phyloP scores from a whole-genome alignment of 2,329 filamentous ascomycete species.

The Cytospora piceae region DNA sequence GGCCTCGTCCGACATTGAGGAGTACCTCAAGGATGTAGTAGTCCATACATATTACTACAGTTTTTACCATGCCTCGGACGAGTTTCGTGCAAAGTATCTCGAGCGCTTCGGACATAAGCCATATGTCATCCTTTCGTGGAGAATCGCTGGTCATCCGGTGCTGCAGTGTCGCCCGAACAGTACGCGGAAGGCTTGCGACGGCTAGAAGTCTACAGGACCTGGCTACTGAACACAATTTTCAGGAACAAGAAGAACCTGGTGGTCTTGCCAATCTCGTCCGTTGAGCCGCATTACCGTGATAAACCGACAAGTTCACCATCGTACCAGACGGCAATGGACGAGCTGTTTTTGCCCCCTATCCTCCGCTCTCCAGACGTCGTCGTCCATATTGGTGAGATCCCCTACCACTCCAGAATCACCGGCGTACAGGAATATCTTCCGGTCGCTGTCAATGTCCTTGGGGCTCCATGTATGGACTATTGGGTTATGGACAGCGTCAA shows the following conservation, averaged over 20 bases:
- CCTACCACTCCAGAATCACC: slow-evolving; percentile 39
- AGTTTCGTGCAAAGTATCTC: background rate
- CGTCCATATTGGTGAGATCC: slow-evolving; percentile 40
- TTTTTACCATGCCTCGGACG: slow-evolving; percentile 7
- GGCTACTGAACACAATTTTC: slow-evolving; percentile 1
- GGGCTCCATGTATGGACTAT: background rate
- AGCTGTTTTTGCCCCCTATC: slow-evolving; percentile 28
- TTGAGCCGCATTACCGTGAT: slow-evolving; percentile 14
- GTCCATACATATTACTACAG: slow-evolving; percentile 12
- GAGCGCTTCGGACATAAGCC: slow-evolving; percentile 2
- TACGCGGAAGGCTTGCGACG: background rate
- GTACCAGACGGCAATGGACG: slow-evolving; percentile 10
- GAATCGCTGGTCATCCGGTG: slow-evolving; percentile 8
- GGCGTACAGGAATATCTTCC: slow-evolving; percentile 38
- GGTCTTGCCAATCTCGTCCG: slow-evolving; percentile 10
- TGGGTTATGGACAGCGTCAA: background rate
- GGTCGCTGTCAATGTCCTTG: slow-evolving; percentile 26
- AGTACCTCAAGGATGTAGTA: slow-evolving; percentile 11
- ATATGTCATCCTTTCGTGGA: slow-evolving; percentile 14
- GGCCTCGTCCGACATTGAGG: slow-evolving; percentile 11
- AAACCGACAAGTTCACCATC: background rate
- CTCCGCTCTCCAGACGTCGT: slow-evolving; percentile 40
- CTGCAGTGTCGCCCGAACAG: slow-evolving; percentile 1
- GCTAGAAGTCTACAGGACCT: slow-evolving; percentile 8
- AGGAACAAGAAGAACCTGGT: background rate